Percentiles rank a stretch among this genome's conserved stretches.
These are phyloP conservation scores for Lactarius akahatsu DNA, from an alignment of 768 basidiomycete species.

Conservation along the genomic window DNA sequence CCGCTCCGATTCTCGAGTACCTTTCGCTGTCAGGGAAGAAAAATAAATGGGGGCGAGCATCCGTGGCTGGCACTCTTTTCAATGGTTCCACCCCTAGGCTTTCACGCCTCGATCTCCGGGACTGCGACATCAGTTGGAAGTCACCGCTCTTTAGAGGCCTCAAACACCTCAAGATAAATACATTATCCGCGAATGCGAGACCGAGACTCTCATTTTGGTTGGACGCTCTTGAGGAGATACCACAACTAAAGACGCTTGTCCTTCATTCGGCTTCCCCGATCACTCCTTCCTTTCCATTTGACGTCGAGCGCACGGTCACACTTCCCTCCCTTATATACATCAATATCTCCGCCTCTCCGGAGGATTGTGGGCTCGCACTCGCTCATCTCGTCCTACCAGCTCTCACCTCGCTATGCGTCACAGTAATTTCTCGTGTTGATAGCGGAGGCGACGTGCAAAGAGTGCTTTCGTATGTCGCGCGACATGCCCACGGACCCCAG, in stretches of 20 bases:
- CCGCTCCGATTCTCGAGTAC: not conserved
- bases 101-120: not conserved
- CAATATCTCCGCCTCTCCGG: not conserved
- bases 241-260: not conserved
- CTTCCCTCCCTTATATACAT: not conserved
- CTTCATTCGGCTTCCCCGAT: not conserved
- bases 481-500: slow-evolving; percentile 6
- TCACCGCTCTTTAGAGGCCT: slow-evolving; percentile 10
- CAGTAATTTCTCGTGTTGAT: not conserved
- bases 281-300: not conserved
- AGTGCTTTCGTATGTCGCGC: not conserved
- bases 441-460: not conserved
- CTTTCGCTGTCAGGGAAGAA: not conserved
- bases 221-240: not conserved
- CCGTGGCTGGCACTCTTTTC: not conserved
- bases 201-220: slow-evolving; percentile 6
- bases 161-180: not conserved
- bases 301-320: not conserved
- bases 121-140: slow-evolving; percentile 12
- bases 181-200: not conserved
- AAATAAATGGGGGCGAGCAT: not conserved
- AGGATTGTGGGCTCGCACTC: not conserved
- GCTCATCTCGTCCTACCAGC: slow-evolving; percentile 10
- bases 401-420: not conserved
- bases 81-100: slow-evolving; percentile 3